Evolutionary conservation across 768 basidiomycete genomes (phyloP), one percentile per base, ranked within the genome.

Genomic region (Rhodotorula kratochvilovae): DNA sequence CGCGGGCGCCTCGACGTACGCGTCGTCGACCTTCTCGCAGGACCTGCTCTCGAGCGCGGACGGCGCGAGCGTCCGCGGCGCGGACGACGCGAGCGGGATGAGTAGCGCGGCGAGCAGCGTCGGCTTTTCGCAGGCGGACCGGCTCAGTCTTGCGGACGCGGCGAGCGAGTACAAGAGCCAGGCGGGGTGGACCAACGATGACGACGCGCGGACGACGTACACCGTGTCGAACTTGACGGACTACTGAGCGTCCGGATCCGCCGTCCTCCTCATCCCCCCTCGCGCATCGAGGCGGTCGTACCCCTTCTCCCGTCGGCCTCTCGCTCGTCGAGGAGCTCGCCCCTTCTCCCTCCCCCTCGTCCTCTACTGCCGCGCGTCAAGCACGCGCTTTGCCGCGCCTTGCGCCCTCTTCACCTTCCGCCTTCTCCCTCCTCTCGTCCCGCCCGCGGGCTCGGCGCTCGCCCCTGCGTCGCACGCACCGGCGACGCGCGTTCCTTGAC

Each of bases 61-160:
- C 45, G 46, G 45, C 31, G 46, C 65, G 27, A 67, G 59, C 63
- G 69, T 68, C 8, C 58, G 58, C 42, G 58, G 58, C 36, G 70
- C 8, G 4, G 45, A 63, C 15, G 92, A 95, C 80, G 89, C 42
- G 3, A 59, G 58, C 58, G 58, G 58, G 4, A 59, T 59, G 58
- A 59, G 58, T 55, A 58, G 70, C 61, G 70, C 57, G 8, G 70
- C 66, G 79, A 79, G 76, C 46, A 87, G 83, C 76, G 86, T 96
- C 79, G 88, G 89, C 5, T 96, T 87, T 82, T 89, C 90, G 27
- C 95, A 99, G 80, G 93, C 90, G 63, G 94, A 97, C 78, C 85
- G 95, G 50, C 83, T 87, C 29, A 91, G 90, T 56, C 90, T 76
- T 11, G 31, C 56, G 19, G 75, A 73, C 43, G 57, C 54, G 6